A percentile compares a stretch with the other conserved stretches of the same genome.
Conservation (phyloP, 805 yeast species). For the Metschnikowia cerradonensis region DNA sequence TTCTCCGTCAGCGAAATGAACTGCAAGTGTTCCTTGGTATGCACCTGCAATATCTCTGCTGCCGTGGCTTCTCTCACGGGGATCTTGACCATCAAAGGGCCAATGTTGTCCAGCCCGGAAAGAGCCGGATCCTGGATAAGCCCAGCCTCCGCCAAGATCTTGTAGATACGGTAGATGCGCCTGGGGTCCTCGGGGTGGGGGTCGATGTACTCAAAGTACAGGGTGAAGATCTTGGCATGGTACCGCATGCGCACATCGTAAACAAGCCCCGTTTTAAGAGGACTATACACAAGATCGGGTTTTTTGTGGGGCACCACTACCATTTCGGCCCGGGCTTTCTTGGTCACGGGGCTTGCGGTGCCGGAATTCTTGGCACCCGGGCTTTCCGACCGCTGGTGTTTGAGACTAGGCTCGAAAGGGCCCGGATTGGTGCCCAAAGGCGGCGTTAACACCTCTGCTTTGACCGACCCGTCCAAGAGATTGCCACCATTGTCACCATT, state of each 20-base stretch:
- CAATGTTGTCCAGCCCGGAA: slow-evolving; percentile 70
- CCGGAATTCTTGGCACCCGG: not conserved
- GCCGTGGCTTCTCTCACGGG: slow-evolving; percentile 86
- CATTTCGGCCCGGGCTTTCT: slow-evolving; percentile 9
- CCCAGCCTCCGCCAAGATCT: slow-evolving; percentile 91
- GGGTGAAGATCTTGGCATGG: slow-evolving; percentile 90
- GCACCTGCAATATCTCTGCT: slow-evolving; percentile 85
- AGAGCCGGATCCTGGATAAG: slow-evolving; percentile 74
- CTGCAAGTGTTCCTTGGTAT: slow-evolving; percentile 72
- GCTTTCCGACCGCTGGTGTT: not conserved
- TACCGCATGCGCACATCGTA: slow-evolving; percentile 97
- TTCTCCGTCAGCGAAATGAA: slow-evolving; percentile 70
- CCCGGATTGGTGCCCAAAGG: not conserved
- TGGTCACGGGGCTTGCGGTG: not conserved
- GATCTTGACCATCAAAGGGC: slow-evolving; percentile 81
- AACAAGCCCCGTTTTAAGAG: slow-evolving; percentile 86
- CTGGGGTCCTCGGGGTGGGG: slow-evolving; percentile 99
- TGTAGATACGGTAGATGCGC: slow-evolving; percentile 88
- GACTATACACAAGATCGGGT: slow-evolving; percentile 68
- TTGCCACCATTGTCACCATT: not conserved
- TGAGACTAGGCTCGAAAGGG: not conserved
- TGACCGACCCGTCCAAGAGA: not conserved
- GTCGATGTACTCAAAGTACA: slow-evolving; percentile 89
- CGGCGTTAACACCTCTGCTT: not conserved
- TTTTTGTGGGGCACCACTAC: slow-evolving; percentile 53